These are phyloP conservation scores for Solanum tacnaense DNA, from an alignment of 257 asterid genomes.

Conservation along the genomic window DNA sequence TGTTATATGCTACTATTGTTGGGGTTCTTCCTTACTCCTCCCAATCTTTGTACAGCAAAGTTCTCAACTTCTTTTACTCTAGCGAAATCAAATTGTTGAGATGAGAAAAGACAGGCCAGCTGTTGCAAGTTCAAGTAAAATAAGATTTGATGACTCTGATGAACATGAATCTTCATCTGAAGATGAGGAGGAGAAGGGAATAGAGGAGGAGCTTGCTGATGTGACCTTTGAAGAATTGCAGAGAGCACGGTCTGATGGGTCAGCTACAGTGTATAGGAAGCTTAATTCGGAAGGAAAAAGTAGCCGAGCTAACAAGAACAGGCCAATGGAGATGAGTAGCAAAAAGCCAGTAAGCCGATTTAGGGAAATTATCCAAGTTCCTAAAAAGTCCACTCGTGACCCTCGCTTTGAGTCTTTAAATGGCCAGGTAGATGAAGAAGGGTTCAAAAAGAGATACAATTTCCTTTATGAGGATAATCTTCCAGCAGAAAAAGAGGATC, in stretches of 20 bases:
- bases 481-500: constrained; percentile 73
- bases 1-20: not conserved
- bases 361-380: constrained; percentile 65
- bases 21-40: not conserved
- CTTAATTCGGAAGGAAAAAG: constrained; percentile 31
- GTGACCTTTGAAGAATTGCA: constrained; percentile 88
- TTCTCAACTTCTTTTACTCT: not conserved
- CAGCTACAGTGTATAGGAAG: constrained; percentile 52
- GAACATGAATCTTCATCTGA: constrained; percentile 35
- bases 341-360: constrained; percentile 62
- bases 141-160: constrained; percentile 25
- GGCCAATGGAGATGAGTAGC: constrained; percentile 93
- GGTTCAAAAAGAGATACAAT: constrained; percentile 87
- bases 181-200: constrained; percentile 51
- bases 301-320: constrained; percentile 76
- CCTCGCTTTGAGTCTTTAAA: constrained; percentile 93
- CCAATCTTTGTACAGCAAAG: not conserved
- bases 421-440: constrained; percentile 57
- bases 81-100: not conserved
- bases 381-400: constrained; percentile 71
- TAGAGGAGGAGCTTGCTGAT: constrained; percentile 65
- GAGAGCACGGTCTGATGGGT: constrained; percentile 82
- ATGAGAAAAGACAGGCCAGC: constrained; percentile 24
- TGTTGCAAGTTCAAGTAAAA: constrained; percentile 37
- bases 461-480: constrained; percentile 65